These are phyloP conservation scores for Claviceps quebecensis DNA, from an alignment of 2,329 filamentous ascomycete genomes.

Conservation along the genomic window DNA sequence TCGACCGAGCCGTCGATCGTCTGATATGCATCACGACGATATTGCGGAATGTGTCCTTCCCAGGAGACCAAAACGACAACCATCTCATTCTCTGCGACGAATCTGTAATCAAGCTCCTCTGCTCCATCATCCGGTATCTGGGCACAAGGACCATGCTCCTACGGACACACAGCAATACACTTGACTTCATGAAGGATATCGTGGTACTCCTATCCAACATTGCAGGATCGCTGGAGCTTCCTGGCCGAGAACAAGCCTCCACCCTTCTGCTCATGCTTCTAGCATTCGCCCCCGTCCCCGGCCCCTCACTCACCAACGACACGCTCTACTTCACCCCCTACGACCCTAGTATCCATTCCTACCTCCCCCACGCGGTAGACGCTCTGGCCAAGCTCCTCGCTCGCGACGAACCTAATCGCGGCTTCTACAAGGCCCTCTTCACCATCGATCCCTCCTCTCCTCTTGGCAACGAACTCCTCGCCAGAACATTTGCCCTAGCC, in stretches of 20 bases:
- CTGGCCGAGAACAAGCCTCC: conserved; percentile 73
- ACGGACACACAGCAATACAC: conserved; percentile 65
- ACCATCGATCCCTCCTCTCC: conserved; percentile 50
- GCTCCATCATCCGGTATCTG: conserved; percentile 69
- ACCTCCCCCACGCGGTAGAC: conserved; percentile 81
- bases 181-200: conserved; percentile 96
- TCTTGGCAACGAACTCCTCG: conserved; percentile 66
- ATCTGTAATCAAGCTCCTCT: conserved; percentile 68
- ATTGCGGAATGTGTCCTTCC: conserved; percentile 80
- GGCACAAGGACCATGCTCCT: conserved; percentile 82
- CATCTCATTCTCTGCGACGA: conserved; percentile 62
- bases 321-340: conserved; percentile 66
- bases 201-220: conserved; percentile 84
- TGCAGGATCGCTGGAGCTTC: conserved; percentile 64
- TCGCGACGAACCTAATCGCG: conserved; percentile 82
- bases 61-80: conserved; percentile 48
- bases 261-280: conserved; percentile 80
- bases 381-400: conserved; percentile 83
- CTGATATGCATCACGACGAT: conserved; percentile 87
- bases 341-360: conserved; percentile 68
- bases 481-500: conserved; percentile 72
- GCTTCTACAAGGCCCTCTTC: conserved; percentile 73
- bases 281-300: conserved; percentile 72
- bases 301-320: conserved; percentile 42
- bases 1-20: conserved; percentile 75